Conservation (phyloP, 179 eudicot genomes). For the Beta lomatogona region DNA sequence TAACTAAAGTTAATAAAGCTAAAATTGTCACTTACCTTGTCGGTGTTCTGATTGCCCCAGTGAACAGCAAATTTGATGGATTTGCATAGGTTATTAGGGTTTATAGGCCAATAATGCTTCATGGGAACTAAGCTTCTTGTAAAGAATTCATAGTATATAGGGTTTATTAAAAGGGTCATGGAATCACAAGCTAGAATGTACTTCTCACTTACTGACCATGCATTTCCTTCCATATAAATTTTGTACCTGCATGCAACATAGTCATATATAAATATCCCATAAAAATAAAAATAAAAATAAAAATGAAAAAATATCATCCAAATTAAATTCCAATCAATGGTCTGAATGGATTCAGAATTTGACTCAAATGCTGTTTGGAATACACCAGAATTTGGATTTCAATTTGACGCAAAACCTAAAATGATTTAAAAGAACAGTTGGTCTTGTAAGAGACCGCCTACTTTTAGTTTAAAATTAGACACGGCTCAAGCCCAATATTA, state of each 20-base stretch:
- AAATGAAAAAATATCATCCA: background rate
- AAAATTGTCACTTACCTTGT: constrained; percentile 23
- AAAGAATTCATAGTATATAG: constrained; percentile 49
- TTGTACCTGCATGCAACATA: constrained; percentile 39
- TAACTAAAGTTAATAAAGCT: too few species aligned
- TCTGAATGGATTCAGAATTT: too few species aligned
- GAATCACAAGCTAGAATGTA: constrained; percentile 61
- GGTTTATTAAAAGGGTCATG: constrained; percentile 40
- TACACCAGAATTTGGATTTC: too few species aligned
- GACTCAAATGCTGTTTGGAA: too few species aligned
- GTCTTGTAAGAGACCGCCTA: too few species aligned
- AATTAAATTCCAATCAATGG: too few species aligned
- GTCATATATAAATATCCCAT: too few species aligned
- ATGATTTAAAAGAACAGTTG: too few species aligned
- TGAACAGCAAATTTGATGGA: constrained; percentile 57
- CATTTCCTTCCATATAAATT: constrained; percentile 52
- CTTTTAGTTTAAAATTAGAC: too few species aligned
- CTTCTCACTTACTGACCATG: constrained; percentile 66
- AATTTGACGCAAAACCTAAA: too few species aligned
- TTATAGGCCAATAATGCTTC: constrained; percentile 53
- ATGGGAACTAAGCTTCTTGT: constrained; percentile 49
- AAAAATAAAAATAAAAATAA: too few species aligned
- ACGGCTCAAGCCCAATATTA: too few species aligned
- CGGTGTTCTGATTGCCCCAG: constrained; percentile 50
- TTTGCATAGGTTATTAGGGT: constrained; percentile 30